Evolutionary conservation across 148 eudicot genomes (phyloP).

Genomic region (Rhododendron vialii): DNA sequence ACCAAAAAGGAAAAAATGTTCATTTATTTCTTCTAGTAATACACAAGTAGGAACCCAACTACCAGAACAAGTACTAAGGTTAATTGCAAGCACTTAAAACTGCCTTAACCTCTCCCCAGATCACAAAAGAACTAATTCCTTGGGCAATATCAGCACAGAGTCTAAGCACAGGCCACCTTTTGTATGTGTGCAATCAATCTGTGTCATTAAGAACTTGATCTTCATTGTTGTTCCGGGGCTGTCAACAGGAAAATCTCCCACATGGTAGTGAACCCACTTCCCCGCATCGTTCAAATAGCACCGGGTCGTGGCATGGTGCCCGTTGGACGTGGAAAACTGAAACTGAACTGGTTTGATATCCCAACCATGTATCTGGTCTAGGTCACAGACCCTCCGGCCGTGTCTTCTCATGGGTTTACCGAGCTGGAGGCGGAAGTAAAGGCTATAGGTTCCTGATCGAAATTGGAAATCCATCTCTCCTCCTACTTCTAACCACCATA

Average conservation of each 20-base stretch:
- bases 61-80: neutral
- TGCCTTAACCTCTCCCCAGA: constrained; percentile 1
- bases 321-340: constrained; percentile 34
- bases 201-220: constrained; percentile 61
- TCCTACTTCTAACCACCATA: constrained; percentile 76
- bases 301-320: constrained; percentile 31
- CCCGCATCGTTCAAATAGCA: constrained; percentile 31
- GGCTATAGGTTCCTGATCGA: constrained; percentile 48
- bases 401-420: constrained; percentile 34
- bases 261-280: constrained; percentile 55
- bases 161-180: constrained; percentile 75
- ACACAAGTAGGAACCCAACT: neutral
- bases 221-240: constrained; percentile 15
- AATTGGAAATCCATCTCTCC: constrained; percentile 60
- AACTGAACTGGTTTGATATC: constrained; percentile 58
- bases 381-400: constrained; percentile 25
- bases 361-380: constrained; percentile 69
- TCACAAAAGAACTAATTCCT: constrained; percentile 1
- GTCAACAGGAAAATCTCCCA: constrained; percentile 54
- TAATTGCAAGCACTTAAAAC: neutral
- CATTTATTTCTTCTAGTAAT: neutral
- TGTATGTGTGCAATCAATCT: constrained; percentile 79
- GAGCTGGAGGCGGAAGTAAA: constrained; percentile 54
- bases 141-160: constrained; percentile 55
- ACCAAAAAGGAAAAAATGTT: neutral